phyloP scores from a whole-genome alignment of 2,329 filamentous ascomycete genomes.

The Raffaelea albimanens region DNA sequence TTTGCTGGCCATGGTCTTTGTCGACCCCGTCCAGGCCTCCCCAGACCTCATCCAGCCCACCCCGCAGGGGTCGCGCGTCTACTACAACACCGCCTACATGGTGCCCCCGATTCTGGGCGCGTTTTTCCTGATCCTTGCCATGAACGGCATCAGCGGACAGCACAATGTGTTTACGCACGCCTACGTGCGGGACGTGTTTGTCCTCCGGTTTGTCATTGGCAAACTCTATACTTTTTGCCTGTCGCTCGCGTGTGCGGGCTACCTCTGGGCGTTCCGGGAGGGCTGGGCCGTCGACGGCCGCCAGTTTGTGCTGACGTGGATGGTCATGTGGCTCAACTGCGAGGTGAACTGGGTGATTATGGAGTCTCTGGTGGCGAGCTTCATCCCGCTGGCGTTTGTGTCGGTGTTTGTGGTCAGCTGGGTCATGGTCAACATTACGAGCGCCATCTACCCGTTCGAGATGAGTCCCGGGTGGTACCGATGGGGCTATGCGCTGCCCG shows the following conservation, averaged over 20 bases:
- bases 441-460: constrained; percentile 32
- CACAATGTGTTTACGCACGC: not conserved
- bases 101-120: constrained; percentile 24
- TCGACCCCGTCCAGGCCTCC: constrained; percentile 22
- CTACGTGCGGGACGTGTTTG: constrained; percentile 3
- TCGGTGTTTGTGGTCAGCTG: constrained; percentile 22
- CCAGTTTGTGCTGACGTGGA: constrained; percentile 18
- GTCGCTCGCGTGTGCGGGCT: constrained; percentile 27
- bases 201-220: constrained; percentile 19
- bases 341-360: constrained; percentile 4
- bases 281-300: constrained; percentile 27
- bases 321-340: constrained; percentile 25
- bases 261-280: constrained; percentile 34
- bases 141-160: constrained; percentile 20
- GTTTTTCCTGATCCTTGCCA: constrained; percentile 21
- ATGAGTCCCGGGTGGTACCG: constrained; percentile 30
- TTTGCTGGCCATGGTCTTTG: constrained; percentile 18
- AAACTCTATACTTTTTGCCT: constrained; percentile 24
- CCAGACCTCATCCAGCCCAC: constrained; percentile 22
- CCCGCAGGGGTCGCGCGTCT: constrained; percentile 21
- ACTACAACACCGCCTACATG: constrained; percentile 32
- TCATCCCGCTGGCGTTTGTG: constrained; percentile 1
- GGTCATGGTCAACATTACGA: constrained; percentile 32
- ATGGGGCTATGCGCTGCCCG: constrained; percentile 28
- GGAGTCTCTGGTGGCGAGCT: constrained; percentile 2